phyloP scores from a whole-genome alignment of 2,329 filamentous ascomycete species.

The Parastagonospora avenae region DNA sequence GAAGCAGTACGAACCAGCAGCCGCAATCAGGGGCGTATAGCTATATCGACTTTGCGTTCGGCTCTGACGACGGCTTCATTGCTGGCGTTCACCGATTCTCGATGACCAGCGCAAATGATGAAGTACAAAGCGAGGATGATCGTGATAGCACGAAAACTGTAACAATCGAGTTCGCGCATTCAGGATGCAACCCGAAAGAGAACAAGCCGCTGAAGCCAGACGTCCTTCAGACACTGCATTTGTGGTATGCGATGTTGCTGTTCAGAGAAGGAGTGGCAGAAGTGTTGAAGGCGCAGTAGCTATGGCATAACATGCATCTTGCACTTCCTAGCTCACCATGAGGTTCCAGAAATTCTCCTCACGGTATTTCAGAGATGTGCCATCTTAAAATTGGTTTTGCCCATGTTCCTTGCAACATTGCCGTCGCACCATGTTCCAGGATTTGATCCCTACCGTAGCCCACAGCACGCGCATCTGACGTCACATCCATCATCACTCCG shows the following conservation, averaged over 20 bases:
- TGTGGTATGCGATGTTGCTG: constrained; percentile 8
- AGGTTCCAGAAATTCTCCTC: not conserved
- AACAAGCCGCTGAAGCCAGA: constrained; percentile 5
- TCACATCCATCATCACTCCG: no score
- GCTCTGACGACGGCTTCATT: constrained; percentile 3
- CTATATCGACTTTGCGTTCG: constrained; percentile 8
- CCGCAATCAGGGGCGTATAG: not conserved
- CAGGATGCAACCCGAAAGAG: constrained; percentile 9
- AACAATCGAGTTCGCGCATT: not conserved
- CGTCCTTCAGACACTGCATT: constrained; percentile 2
- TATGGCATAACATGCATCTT: no score
- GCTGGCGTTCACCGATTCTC: constrained; percentile 12
- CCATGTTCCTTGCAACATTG: not conserved
- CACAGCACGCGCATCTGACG: not conserved
- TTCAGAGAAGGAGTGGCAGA: constrained; percentile 3
- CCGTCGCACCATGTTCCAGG: no score
- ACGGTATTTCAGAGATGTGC: not conserved
- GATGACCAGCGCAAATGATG: not conserved
- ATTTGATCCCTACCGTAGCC: not conserved
- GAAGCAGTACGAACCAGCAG: not conserved
- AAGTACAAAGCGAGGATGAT: not conserved
- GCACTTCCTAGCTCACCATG: no score
- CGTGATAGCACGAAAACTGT: not conserved
- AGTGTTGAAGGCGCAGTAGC: not conserved
- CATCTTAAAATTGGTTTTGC: not conserved